Base-by-base conservation (phyloP, 257 asterid genomes). In the Galeopsis tetrahit region DNA sequence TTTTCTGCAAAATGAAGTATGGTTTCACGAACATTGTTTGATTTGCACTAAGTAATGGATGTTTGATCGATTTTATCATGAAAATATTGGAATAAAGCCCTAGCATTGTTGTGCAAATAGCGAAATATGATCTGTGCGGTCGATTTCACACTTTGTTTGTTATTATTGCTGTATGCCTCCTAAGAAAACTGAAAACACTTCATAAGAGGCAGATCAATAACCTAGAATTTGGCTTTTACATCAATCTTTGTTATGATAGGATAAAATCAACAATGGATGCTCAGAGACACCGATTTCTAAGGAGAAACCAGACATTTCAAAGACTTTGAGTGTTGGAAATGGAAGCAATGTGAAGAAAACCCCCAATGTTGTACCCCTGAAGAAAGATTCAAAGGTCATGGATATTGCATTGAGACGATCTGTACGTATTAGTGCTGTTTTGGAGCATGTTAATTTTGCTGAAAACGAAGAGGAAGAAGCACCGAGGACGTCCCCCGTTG, bases 341-440 rank as follows among this genome's bases (percentile, higher is more conserved):
- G 63, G 31, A 11, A 35, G 55, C 2, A 53, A 36, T 7, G 63
- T 10, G 58, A 71, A 13, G 17, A 35, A 31, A 51, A 60, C 34
- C 48, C 13, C 70, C 48, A 46, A 35, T 57, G 70, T 21, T 44
- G 44, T 8, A 34, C 28, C 43, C 33, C 7, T 2, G n/a, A 56
- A 51, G 66, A 63, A 65, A 66, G 63, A n/a, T 0, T 15, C 80
- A 9, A 36, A 14, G 44, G 59, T 13, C 11, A 11, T 4, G 15
- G 39, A 43, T 1, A 2, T 6, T 4, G 4, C 11, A 44, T 4
- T 65, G 0, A 72, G 89, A 72, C 68, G 87, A 66, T 86, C 91
- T 51, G 62, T 36, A 10, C 86, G 89, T 34, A 49, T 82, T 34
- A 76, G 32, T 5, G 63, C 70, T 2, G 14, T 9, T 6, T 66